Conservation (phyloP, 1,139 yeast species). For the Blastobotrys serpentis region DNA sequence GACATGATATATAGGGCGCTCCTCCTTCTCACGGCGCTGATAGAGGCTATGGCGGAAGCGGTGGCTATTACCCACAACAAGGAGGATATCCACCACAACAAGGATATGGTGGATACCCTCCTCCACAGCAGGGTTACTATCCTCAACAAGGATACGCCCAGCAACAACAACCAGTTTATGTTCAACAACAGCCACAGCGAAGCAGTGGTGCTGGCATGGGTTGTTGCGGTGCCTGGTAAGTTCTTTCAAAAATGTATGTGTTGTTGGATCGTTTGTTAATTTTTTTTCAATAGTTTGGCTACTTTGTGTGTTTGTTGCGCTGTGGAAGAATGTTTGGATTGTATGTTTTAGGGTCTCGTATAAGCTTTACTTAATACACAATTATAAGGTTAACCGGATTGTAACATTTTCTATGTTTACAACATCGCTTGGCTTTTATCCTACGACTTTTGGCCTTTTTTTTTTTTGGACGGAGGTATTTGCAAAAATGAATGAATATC, state of each 20-base stretch:
- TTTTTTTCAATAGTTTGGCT: conserved; percentile 21
- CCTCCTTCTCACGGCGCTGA: conserved; percentile 9
- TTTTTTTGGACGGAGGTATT: background rate
- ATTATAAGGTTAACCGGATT: background rate
- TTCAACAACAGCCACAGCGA: conserved; percentile 31
- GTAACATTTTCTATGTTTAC: too few relatives aligned
- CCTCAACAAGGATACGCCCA: conserved; percentile 26
- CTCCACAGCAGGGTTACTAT: conserved; percentile 26
- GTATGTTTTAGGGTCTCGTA: background rate
- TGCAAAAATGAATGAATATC: background rate
- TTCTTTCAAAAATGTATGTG: too few relatives aligned
- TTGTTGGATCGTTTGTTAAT: background rate
- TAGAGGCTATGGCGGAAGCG: conserved; percentile 15
- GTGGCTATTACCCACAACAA: conserved; percentile 8
- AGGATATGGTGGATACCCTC: conserved; percentile 21
- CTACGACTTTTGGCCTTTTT: background rate
- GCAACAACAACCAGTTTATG: conserved; percentile 23
- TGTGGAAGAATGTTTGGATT: conserved; percentile 28
- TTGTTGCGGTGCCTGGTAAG: conserved; percentile 30
- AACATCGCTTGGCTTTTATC: too few relatives aligned
- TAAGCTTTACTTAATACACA: background rate
- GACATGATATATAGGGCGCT: background rate
- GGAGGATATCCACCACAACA: conserved; percentile 18
- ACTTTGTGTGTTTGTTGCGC: conserved; percentile 31
- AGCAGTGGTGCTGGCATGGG: conserved; percentile 28